Conservation (phyloP, 1,139 yeast species). For the Blastobotrys proliferans region DNA sequence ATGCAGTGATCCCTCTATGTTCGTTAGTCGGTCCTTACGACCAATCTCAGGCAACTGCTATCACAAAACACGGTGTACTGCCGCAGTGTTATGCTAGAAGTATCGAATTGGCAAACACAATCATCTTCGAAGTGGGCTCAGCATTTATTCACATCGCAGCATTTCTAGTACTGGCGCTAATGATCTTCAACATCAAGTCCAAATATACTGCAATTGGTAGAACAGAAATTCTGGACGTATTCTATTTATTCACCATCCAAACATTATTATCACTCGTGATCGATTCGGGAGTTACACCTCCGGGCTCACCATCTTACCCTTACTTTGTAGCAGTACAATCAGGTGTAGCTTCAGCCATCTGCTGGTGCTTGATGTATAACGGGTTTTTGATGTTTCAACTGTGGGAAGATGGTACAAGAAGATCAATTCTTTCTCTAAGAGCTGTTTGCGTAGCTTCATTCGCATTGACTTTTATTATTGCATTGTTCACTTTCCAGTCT, state of each 20-base stretch:
- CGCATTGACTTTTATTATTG: constrained; percentile 59
- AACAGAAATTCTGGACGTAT: constrained; percentile 74
- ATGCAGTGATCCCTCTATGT: constrained; percentile 76
- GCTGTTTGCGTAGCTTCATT: constrained; percentile 49
- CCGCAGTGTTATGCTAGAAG: constrained; percentile 82
- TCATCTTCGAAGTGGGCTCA: constrained; percentile 86
- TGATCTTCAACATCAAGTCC: constrained; percentile 72
- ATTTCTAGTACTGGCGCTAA: constrained; percentile 57
- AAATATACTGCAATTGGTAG: constrained; percentile 95
- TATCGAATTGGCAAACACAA: constrained; percentile 83
- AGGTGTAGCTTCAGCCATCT: constrained; percentile 67
- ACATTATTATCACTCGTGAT: constrained; percentile 66
- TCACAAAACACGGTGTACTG: constrained; percentile 52
- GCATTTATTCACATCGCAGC: constrained; percentile 82
- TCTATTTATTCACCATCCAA: constrained; percentile 55
- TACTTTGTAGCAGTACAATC: constrained; percentile 80
- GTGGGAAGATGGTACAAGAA: constrained; percentile 87
- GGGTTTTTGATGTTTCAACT: constrained; percentile 82
- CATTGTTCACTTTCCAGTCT: constrained; percentile 66
- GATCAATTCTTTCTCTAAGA: constrained; percentile 58
- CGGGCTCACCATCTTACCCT: constrained; percentile 68
- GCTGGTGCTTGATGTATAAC: constrained; percentile 63
- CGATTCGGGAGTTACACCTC: constrained; percentile 91
- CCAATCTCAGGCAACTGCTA: constrained; percentile 24
- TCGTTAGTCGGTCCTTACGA: constrained; percentile 51